phyloP scores from a whole-genome alignment of 257 asterid genomes.

The Paraleonurus japonicus region DNA sequence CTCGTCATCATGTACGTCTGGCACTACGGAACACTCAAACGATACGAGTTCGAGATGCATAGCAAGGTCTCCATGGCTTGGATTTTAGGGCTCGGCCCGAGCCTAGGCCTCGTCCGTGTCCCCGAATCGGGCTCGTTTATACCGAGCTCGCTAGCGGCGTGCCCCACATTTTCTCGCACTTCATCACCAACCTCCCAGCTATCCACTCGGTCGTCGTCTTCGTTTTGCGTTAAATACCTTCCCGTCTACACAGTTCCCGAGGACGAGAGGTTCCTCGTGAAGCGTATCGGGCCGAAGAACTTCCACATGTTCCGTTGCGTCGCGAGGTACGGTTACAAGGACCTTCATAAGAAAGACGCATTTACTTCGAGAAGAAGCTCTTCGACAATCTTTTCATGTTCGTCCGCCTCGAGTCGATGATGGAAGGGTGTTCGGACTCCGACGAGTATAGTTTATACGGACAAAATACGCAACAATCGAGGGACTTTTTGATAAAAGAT shows the following conservation, averaged over 20 bases:
- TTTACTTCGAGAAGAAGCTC: conserved; percentile 82
- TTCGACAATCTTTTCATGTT: conserved; percentile 69
- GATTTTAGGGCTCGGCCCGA: conserved; percentile 94
- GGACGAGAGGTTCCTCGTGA: conserved; percentile 85
- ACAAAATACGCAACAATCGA: conserved; percentile 65
- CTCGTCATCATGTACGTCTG: conserved; percentile 86
- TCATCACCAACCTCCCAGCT: conserved; percentile 90
- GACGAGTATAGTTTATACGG: conserved; percentile 80
- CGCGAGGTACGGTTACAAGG: conserved; percentile 90
- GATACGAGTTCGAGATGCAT: conserved; percentile 93
- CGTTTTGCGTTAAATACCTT: conserved; percentile 88
- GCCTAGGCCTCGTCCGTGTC: conserved; percentile 93
- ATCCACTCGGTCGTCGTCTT: conserved; percentile 84
- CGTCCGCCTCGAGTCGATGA: conserved; percentile 89
- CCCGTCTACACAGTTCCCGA: conserved; percentile 95
- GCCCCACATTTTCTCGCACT: conserved; percentile 92
- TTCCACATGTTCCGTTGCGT: conserved; percentile 96
- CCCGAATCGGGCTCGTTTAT: conserved; percentile 95
- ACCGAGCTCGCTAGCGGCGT: conserved; percentile 98
- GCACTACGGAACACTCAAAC: conserved; percentile 86
- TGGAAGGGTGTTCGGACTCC: conserved; percentile 96
- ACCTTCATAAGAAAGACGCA: conserved; percentile 86
- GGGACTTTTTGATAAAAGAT: conserved; percentile 35
- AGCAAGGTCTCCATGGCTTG: conserved; percentile 97
- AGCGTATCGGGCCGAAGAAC: conserved; percentile 86